These are phyloP conservation scores for Penicillium hordei DNA, from an alignment of 2,329 filamentous ascomycete species.

Conservation along the genomic window DNA sequence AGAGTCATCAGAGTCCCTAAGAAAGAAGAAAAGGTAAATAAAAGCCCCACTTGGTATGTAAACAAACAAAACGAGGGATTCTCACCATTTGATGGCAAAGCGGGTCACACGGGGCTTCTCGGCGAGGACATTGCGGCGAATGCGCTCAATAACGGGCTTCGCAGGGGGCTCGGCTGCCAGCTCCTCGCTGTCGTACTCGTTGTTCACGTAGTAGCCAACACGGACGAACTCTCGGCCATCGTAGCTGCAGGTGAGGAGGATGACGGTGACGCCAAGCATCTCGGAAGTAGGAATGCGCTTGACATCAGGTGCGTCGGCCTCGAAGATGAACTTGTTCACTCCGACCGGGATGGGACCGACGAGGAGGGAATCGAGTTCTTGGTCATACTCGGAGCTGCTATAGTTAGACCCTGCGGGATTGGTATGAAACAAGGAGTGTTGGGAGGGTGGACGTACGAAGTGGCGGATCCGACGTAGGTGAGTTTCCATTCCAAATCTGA, in stretches of 20 bases:
- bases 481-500: slow-evolving; percentile 98
- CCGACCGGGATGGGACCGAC: slow-evolving; percentile 97
- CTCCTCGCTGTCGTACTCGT: slow-evolving; percentile 94
- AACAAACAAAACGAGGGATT: slow-evolving; percentile 15
- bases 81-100: slow-evolving; percentile 96
- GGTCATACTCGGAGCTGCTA: slow-evolving; percentile 88
- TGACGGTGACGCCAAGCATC: slow-evolving; percentile 94
- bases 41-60: not conserved
- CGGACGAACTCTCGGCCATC: slow-evolving; percentile 95
- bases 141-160: slow-evolving; percentile 89
- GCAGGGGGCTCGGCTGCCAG: slow-evolving; percentile 84
- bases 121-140: slow-evolving; percentile 86
- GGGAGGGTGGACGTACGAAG: slow-evolving; percentile 66
- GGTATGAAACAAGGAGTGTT: not conserved
- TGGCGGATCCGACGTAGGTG: slow-evolving; percentile 97
- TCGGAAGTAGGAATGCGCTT: slow-evolving; percentile 89
- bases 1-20: slow-evolving; percentile 94
- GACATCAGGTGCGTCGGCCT: slow-evolving; percentile 89
- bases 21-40: slow-evolving; percentile 1
- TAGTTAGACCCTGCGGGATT: slow-evolving; percentile 23
- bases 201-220: slow-evolving; percentile 99
- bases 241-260: slow-evolving; percentile 94
- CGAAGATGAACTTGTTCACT: slow-evolving; percentile 98
- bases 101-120: slow-evolving; percentile 97
- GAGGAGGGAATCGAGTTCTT: slow-evolving; percentile 94